Evolutionary conservation across 2,329 filamentous ascomycete genomes (phyloP).

Genomic region (Pseudogymnoascus sp.): DNA sequence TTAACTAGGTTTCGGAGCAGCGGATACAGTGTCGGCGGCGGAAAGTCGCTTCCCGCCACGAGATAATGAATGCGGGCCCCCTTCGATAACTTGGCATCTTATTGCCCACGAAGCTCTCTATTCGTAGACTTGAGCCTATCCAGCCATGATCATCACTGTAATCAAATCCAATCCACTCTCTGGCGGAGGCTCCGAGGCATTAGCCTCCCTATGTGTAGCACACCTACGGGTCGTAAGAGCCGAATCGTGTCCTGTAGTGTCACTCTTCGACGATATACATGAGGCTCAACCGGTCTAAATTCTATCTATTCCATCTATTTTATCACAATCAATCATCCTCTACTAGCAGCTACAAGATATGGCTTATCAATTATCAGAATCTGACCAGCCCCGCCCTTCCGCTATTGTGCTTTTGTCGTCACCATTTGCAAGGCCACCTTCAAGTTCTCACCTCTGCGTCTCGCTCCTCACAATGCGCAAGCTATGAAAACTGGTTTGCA

Average conservation of each 20-base stretch:
- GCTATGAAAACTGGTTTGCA: neutral
- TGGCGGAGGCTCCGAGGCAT: neutral
- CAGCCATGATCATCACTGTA: neutral
- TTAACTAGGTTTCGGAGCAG: neutral
- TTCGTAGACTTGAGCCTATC: neutral
- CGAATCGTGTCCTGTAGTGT: neutral
- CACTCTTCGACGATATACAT: neutral
- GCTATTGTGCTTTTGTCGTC: neutral
- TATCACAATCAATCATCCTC: neutral
- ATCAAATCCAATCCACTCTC: neutral
- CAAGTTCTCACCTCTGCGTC: neutral
- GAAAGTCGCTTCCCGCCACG: neutral
- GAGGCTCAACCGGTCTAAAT: neutral
- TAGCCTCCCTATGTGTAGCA: neutral
- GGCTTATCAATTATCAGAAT: neutral
- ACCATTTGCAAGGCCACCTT: neutral
- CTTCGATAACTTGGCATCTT: neutral
- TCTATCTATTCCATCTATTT: constrained; percentile 3
- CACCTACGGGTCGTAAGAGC: neutral
- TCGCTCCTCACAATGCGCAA: neutral
- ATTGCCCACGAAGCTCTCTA: neutral
- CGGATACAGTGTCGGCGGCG: neutral
- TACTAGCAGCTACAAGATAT: neutral
- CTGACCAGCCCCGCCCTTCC: neutral
- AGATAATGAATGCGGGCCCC: neutral